Percentiles rank a stretch among this genome's conserved stretches.
These are phyloP conservation scores for Amanita brunnescens DNA, from an alignment of 768 basidiomycete genomes.

Conservation along the genomic window DNA sequence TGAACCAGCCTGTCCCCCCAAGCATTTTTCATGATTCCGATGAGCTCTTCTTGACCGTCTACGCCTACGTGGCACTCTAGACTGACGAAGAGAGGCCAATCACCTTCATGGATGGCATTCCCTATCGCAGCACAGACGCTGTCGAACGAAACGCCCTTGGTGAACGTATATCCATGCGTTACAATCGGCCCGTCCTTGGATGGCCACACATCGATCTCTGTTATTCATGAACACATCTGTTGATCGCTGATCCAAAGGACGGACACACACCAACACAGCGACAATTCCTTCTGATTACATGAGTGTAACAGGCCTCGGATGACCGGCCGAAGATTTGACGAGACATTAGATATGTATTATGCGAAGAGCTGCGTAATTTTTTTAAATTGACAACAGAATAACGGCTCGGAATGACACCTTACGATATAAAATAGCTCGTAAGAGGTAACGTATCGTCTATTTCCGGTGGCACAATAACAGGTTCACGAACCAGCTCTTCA, in stretches of 20 bases:
- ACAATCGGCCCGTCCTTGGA: constrained; percentile 44
- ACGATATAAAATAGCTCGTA: constrained; percentile 52
- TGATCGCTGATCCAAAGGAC: constrained; percentile 4
- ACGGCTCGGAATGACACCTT: constrained; percentile 11
- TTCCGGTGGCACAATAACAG: constrained; percentile 24
- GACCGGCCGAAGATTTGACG: constrained; percentile 48
- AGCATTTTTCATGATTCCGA: constrained; percentile 37
- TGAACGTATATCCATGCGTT: constrained; percentile 55
- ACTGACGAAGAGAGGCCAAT: constrained; percentile 53
- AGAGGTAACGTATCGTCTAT: constrained; percentile 39
- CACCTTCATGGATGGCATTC: constrained; percentile 26
- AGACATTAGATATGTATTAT: constrained; percentile 58
- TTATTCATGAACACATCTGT: neutral
- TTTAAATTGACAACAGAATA: neutral
- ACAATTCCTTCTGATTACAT: constrained; percentile 41
- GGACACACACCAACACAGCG: constrained; percentile 38
- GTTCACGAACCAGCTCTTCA: constrained; percentile 27
- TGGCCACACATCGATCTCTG: constrained; percentile 63
- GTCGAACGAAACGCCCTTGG: constrained; percentile 39
- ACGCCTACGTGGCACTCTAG: constrained; percentile 55
- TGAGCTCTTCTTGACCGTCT: constrained; percentile 42
- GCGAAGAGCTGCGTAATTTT: constrained; percentile 43
- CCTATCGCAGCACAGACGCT: constrained; percentile 47
- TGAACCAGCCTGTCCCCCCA: constrained; percentile 48
- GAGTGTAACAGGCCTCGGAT: constrained; percentile 44